Base-by-base conservation (phyloP, 345 rosid genomes). In the Salix dunnii region DNA sequence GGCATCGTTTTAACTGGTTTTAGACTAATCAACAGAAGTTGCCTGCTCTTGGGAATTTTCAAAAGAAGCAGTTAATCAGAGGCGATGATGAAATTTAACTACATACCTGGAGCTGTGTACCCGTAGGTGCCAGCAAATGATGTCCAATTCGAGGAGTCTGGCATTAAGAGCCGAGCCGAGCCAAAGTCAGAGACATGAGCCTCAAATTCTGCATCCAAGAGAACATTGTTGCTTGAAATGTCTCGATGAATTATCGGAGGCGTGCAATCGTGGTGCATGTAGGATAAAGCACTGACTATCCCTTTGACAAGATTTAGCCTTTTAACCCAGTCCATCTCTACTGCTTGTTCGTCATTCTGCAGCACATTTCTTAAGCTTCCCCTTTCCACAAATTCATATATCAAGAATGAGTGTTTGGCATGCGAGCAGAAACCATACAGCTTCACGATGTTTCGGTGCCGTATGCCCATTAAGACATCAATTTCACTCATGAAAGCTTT, bases 131-230 rank as follows among this genome's bases (percentile, higher is more conserved):
- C 78, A 1, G 60, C 82, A 69, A 46, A 40, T 14, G 60, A 60
- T 0, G 78, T 60, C 31, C 55, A 74, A 61, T 23, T 60, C 55
- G 71, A 55, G 0, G 77, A 33, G 60, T 68, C 27, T 14, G 74
- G 78, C 27, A 55, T 62, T 28, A 79, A 12, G n/a, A 74, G 28
- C 21, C 74, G 61, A 0, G 77, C 82, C 9, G 70, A 43, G 31
- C 77, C 82, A 31, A 79, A 79, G 27, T 79, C 70, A 23, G 82
- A 79, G 38, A 79, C 74, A 33, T 10, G 73, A 23, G 74, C 55
- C 21, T 43, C 36, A 13, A 33, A 68, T 28, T 53, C 74, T 0
- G 68, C 38, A 17, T 78, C 81, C 27, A 78, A 0, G n/a, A 78
- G 48, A 43, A 78, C 38, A 68, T 74, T 79, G 40, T 73, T 79